phyloP scores from a whole-genome alignment of 2,329 filamentous ascomycete genomes.

The Reticulascus tulasneorum region DNA sequence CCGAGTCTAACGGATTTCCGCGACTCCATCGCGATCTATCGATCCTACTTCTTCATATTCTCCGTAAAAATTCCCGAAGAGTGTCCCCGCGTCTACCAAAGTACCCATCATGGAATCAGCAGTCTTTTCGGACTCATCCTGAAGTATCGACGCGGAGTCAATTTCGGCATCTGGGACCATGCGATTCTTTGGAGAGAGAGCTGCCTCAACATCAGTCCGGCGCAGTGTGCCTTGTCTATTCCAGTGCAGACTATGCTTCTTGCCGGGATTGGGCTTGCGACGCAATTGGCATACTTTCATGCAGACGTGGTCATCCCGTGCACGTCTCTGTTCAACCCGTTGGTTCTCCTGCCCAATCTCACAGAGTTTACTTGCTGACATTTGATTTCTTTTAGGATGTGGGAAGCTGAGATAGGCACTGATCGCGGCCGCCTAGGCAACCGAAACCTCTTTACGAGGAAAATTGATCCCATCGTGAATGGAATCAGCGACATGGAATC shows the following conservation, averaged over 20 bases:
- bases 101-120: slow-evolving; percentile 58
- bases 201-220: slow-evolving; percentile 44
- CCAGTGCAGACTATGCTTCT: slow-evolving; percentile 45
- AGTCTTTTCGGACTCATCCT: slow-evolving; percentile 59
- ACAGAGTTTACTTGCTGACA: neutral
- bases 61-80: slow-evolving; percentile 53
- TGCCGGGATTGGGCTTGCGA: slow-evolving; percentile 42
- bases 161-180: slow-evolving; percentile 61
- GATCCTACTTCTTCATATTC: slow-evolving; percentile 51
- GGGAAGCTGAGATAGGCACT: slow-evolving; percentile 60
- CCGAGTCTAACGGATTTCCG: slow-evolving; percentile 31
- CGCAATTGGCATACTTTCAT: slow-evolving; percentile 42
- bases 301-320: slow-evolving; percentile 57
- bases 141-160: slow-evolving; percentile 56
- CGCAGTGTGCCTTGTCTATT: slow-evolving; percentile 42
- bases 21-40: slow-evolving; percentile 29
- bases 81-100: slow-evolving; percentile 58
- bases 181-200: slow-evolving; percentile 59
- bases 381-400: slow-evolving; percentile 38
- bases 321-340: slow-evolving; percentile 58
- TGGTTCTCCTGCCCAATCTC: slow-evolving; percentile 1
- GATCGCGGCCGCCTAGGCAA: slow-evolving; percentile 52
- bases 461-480: slow-evolving; percentile 63
- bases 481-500: slow-evolving; percentile 62
- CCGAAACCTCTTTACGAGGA: slow-evolving; percentile 52